phyloP scores from a whole-genome alignment of 495 filamentous ascomycete genomes.

The Pyrenula massariospora region DNA sequence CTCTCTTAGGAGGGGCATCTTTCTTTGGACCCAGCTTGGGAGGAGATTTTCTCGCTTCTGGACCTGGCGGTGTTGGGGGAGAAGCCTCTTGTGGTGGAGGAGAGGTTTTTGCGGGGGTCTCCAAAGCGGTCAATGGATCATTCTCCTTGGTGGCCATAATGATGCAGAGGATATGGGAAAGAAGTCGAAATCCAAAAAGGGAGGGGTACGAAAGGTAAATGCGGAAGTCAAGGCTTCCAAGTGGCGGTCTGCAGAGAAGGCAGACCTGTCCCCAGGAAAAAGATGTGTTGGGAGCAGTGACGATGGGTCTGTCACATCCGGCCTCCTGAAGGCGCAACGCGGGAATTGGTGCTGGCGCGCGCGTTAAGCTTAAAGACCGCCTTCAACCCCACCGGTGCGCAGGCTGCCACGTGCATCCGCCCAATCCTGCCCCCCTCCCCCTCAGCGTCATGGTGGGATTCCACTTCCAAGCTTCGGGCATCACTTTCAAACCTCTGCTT shows the following conservation, averaged over 20 bases:
- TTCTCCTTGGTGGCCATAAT: background rate
- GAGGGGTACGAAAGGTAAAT: background rate
- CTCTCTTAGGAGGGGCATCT: background rate
- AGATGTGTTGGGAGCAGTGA: background rate
- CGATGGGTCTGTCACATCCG: background rate
- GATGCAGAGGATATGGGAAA: background rate
- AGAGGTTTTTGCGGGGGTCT: background rate
- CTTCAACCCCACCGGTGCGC: too few species aligned
- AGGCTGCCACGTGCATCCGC: background rate
- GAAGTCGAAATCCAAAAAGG: background rate
- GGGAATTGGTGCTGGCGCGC: background rate
- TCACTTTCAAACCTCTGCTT: background rate
- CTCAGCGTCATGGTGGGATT: too few species aligned
- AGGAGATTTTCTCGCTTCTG: background rate
- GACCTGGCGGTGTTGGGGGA: slow-evolving; percentile 19
- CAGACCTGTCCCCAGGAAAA: background rate
- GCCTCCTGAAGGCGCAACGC: background rate
- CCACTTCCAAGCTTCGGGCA: background rate
- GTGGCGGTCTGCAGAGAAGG: background rate
- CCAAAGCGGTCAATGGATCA: background rate
- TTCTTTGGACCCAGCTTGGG: background rate
- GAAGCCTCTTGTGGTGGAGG: slow-evolving; percentile 3
- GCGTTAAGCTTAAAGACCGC: background rate
- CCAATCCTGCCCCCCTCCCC: too few species aligned
- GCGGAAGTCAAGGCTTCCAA: too few species aligned